These are phyloP conservation scores for Termitomyces sp. DNA, from an alignment of 768 basidiomycete species.

Conservation along the genomic window DNA sequence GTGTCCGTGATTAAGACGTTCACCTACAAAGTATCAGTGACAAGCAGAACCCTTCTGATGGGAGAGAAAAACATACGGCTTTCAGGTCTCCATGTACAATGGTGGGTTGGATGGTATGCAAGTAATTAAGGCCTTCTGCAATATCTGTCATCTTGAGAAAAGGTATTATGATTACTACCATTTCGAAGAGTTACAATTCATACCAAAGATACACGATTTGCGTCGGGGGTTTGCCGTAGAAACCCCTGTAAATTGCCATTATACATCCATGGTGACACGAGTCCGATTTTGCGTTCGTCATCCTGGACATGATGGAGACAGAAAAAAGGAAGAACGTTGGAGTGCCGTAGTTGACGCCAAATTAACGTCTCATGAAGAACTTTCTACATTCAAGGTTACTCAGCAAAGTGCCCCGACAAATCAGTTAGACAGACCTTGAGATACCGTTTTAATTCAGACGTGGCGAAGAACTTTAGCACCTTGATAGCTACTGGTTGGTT, in stretches of 20 bases:
- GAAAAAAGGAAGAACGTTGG: slow-evolving; percentile 13
- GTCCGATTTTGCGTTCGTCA: slow-evolving; percentile 9
- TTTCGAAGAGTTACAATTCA: neutral
- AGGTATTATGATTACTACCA: neutral
- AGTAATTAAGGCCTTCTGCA: slow-evolving; percentile 10
- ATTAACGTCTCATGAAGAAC: slow-evolving; percentile 12
- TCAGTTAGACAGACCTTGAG: slow-evolving; percentile 17
- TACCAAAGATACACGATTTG: slow-evolving; percentile 11
- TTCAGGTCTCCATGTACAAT: slow-evolving; percentile 17
- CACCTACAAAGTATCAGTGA: slow-evolving; percentile 6
- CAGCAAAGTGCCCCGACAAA: neutral
- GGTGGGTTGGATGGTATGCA: slow-evolving; percentile 10
- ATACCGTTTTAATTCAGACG: slow-evolving; percentile 14
- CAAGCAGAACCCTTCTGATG: neutral
- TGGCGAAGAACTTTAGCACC: slow-evolving; percentile 16
- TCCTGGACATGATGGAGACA: slow-evolving; percentile 10
- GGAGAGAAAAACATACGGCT: slow-evolving; percentile 1
- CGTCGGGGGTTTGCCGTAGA: neutral
- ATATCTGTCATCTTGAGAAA: slow-evolving; percentile 9
- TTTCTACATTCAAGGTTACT: slow-evolving; percentile 1
- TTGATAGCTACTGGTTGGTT: slow-evolving; percentile 28
- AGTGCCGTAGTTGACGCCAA: slow-evolving; percentile 13
- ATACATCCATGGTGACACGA: slow-evolving; percentile 15
- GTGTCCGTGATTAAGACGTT: slow-evolving; percentile 15
- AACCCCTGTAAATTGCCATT: slow-evolving; percentile 10